Conservation (phyloP, 305 asterid species). For the Striga hermonthica region DNA sequence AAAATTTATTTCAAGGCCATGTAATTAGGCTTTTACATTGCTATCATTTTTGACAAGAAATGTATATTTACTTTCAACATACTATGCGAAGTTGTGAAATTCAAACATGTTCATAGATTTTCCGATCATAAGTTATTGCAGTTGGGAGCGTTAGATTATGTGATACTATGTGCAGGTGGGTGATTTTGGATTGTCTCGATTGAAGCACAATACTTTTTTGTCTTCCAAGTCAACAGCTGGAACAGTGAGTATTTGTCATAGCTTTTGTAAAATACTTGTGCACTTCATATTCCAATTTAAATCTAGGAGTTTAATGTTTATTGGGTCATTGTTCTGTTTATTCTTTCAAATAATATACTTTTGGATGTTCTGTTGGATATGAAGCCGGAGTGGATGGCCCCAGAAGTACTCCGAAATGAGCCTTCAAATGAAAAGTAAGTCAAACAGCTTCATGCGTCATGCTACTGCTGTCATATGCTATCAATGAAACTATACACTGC, state of each 20-base stretch:
- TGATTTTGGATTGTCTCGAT: conserved; percentile 98
- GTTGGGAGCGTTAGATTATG: conserved; percentile 27
- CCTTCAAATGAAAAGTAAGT: conserved; percentile 98
- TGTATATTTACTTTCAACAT: conserved; percentile 23
- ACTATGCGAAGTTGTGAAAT: not conserved
- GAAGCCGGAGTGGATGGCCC: conserved; percentile 99
- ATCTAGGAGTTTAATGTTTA: conserved; percentile 19
- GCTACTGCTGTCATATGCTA: conserved; percentile 13
- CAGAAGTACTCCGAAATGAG: conserved; percentile 98
- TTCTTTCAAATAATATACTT: conserved; percentile 15
- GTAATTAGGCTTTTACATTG: conserved; percentile 24
- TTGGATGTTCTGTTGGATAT: conserved; percentile 26
- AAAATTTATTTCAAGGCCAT: conserved; percentile 22
- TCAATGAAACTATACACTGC: conserved; percentile 6
- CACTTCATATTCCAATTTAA: conserved; percentile 14
- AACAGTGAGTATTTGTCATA: conserved; percentile 63
- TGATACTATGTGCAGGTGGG: conserved; percentile 60
- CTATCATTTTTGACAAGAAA: not conserved
- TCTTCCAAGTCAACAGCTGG: conserved; percentile 99
- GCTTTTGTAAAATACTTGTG: conserved; percentile 15
- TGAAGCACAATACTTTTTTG: conserved; percentile 99
- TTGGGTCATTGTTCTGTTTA: conserved; percentile 3
- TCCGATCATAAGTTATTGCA: conserved; percentile 3
- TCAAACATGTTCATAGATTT: not conserved
- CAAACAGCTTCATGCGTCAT: conserved; percentile 19